Evolutionary conservation across 2,329 filamentous ascomycete genomes (phyloP).

Genomic region (Diplodia intermedia): DNA sequence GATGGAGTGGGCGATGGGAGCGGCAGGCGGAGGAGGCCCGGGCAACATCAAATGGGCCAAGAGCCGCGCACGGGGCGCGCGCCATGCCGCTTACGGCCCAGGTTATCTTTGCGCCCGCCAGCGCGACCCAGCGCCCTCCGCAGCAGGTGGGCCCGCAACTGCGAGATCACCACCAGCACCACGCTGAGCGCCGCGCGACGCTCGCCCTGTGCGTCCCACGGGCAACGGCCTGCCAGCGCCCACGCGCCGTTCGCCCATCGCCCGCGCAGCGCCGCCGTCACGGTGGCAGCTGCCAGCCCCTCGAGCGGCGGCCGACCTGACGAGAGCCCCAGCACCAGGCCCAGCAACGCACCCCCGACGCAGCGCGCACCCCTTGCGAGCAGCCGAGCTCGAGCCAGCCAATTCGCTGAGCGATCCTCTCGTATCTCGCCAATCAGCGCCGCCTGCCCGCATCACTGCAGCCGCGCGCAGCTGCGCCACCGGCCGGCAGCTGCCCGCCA

Average conservation of each 20-base stretch:
- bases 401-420: conserved; percentile 27
- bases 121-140: conserved; percentile 7
- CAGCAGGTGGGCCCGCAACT: conserved; percentile 26
- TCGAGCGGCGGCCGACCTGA: not conserved
- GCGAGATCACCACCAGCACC: conserved; percentile 29
- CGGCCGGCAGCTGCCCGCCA: conserved; percentile 17
- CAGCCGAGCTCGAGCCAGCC: conserved; percentile 28
- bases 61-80: conserved; percentile 24
- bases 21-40: conserved; percentile 29
- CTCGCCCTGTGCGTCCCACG: conserved; percentile 23
- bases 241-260: conserved; percentile 1
- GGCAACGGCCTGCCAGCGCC: conserved; percentile 3
- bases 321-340: too few relatives aligned
- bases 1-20: conserved; percentile 30
- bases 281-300: not conserved
- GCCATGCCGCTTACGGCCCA: conserved; percentile 20
- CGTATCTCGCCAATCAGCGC: conserved; percentile 28
- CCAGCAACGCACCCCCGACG: not conserved
- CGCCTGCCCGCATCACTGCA: conserved; percentile 15
- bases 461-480: conserved; percentile 26
- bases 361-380: conserved; percentile 21
- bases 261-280: not conserved
- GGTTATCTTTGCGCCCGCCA: conserved; percentile 22
- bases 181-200: conserved; percentile 5
- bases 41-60: conserved; percentile 27